phyloP scores from a whole-genome alignment of 768 basidiomycete genomes.

The Mycena floridula region DNA sequence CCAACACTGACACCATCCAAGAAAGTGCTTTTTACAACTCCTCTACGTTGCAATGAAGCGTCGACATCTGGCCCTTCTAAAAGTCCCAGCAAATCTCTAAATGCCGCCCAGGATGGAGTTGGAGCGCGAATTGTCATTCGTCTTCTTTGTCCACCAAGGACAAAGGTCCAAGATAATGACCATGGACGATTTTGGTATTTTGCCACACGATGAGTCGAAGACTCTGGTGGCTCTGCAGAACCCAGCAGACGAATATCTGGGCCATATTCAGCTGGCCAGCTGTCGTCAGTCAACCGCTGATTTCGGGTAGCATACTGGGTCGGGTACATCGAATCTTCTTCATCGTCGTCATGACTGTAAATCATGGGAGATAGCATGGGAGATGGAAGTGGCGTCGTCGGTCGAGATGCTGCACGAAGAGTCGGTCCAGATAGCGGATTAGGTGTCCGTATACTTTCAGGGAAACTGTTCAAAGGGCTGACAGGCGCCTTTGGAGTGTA shows the following conservation, averaged over 20 bases:
- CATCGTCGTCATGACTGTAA: constrained; percentile 37
- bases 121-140: constrained; percentile 46
- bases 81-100: constrained; percentile 9
- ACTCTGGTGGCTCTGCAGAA: constrained; percentile 14
- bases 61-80: constrained; percentile 9
- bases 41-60: constrained; percentile 16
- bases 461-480: constrained; percentile 34
- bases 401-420: constrained; percentile 35
- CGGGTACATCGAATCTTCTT: constrained; percentile 43
- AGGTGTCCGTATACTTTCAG: constrained; percentile 34
- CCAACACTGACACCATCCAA: constrained; percentile 33
- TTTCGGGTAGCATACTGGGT: constrained; percentile 41
- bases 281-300: constrained; percentile 22
- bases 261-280: constrained; percentile 30
- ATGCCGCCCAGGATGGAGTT: constrained; percentile 15
- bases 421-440: constrained; percentile 26
- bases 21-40: constrained; percentile 26
- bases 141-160: constrained; percentile 46
- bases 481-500: constrained; percentile 24
- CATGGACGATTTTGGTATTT: too few relatives aligned
- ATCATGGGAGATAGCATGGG: constrained; percentile 29
- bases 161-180: constrained; percentile 49
- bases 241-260: constrained; percentile 14
- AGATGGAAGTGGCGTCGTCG: constrained; percentile 34
- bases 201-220: constrained; percentile 11